A percentile compares a stretch with the other conserved stretches of the same genome.
Evolutionary conservation across 805 yeast species (phyloP).

Genomic region (Brettanomyces custersianus): DNA sequence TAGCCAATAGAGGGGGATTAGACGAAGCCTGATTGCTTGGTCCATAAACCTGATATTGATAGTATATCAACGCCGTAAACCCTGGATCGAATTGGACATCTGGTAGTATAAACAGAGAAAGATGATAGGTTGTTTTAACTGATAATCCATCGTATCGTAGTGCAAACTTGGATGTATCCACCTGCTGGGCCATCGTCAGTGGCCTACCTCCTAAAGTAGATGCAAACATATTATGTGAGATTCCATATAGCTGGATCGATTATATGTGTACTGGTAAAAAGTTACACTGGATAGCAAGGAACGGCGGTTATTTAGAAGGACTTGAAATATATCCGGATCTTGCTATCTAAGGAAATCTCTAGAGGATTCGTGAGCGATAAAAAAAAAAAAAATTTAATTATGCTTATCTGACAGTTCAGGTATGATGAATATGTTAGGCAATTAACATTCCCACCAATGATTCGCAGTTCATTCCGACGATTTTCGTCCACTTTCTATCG

Average conservation of each 20-base stretch:
- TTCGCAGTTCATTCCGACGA: background rate
- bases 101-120: conserved; percentile 81
- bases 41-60: conserved; percentile 63
- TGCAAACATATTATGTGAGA: conserved; percentile 27
- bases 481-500: background rate
- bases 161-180: conserved; percentile 60
- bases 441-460: too few species aligned
- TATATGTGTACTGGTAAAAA: too few species aligned
- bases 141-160: conserved; percentile 55
- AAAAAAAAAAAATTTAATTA: too few species aligned
- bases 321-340: too few species aligned
- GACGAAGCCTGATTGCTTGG: conserved; percentile 15
- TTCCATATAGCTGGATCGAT: too few species aligned
- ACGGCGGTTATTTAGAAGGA: too few species aligned
- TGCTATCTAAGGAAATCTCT: too few species aligned
- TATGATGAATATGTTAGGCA: too few species aligned
- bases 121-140: conserved; percentile 49
- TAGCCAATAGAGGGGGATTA: conserved; percentile 2
- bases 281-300: too few species aligned
- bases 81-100: conserved; percentile 62
- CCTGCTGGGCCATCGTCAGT: conserved; percentile 47
- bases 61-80: conserved; percentile 78
- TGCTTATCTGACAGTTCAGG: too few species aligned
- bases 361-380: too few species aligned
- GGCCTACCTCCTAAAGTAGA: conserved; percentile 26